A percentile compares a stretch with the other conserved stretches of the same genome.
phyloP scores from a whole-genome alignment of 1,139 yeast species.

The Sugiyamaella japonica region DNA sequence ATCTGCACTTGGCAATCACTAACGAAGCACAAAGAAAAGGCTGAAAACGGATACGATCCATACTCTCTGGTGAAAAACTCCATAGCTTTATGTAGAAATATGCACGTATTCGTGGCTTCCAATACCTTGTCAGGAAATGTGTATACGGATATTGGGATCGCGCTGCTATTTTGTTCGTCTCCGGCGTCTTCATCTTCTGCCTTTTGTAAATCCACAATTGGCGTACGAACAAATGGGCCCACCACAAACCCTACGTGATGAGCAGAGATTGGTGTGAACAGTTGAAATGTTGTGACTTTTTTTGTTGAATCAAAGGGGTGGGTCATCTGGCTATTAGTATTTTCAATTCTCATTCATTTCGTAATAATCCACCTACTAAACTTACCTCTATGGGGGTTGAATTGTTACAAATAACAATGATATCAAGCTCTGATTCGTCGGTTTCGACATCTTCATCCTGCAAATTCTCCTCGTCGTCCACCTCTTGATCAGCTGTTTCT shows the following conservation, averaged over 20 bases:
- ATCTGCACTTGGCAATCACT: constrained; percentile 53
- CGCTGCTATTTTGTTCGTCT: constrained; percentile 42
- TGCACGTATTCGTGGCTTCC: constrained; percentile 70
- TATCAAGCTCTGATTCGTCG: constrained; percentile 55
- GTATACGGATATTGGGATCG: constrained; percentile 54
- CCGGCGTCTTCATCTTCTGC: constrained; percentile 44
- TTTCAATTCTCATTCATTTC: not conserved
- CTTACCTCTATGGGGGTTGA: constrained; percentile 51
- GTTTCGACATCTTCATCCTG: not conserved
- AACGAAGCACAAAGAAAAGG: constrained; percentile 76
- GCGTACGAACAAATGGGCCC: constrained; percentile 75
- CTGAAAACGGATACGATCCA: constrained; percentile 90
- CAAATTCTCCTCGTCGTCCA: constrained; percentile 37
- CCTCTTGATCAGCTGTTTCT: not conserved
- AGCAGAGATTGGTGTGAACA: constrained; percentile 85
- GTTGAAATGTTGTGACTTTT: constrained; percentile 74
- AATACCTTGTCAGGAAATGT: constrained; percentile 57
- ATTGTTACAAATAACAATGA: constrained; percentile 79
- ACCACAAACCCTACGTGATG: constrained; percentile 97
- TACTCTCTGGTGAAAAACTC: constrained; percentile 84
- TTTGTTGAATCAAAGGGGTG: constrained; percentile 65
- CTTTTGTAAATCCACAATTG: constrained; percentile 48
- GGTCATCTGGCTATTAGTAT: constrained; percentile 24
- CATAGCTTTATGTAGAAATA: constrained; percentile 73
- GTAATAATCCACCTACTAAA: not conserved